phyloP scores from a whole-genome alignment of 164 flowering plant species.

The Kalanchoe fedtschenkoi region DNA sequence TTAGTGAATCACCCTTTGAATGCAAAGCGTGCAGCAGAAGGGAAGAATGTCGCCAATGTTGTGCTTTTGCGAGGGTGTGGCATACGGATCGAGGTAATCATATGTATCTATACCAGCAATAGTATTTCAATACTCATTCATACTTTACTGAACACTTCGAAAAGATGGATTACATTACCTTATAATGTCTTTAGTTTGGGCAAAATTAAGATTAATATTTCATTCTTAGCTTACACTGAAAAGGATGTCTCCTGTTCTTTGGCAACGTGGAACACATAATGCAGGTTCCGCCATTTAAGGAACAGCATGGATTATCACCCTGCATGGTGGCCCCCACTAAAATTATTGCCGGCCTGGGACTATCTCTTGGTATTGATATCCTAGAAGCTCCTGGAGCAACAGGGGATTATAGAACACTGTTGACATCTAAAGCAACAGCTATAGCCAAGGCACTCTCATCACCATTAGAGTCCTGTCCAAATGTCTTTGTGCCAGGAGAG shows the following conservation, averaged over 20 bases:
- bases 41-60: constrained; percentile 80
- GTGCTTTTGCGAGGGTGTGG: constrained; percentile 97
- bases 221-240: neutral
- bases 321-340: constrained; percentile 99
- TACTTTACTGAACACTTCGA: no score
- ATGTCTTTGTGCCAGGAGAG: constrained; percentile 82
- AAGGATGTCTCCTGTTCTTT: neutral
- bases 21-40: constrained; percentile 61
- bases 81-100: constrained; percentile 77
- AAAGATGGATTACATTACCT: neutral
- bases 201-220: neutral
- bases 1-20: constrained; percentile 76
- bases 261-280: constrained; percentile 3
- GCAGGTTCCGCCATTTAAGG: constrained; percentile 79
- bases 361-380: constrained; percentile 89
- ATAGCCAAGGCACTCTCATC: constrained; percentile 78
- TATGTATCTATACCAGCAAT: neutral
- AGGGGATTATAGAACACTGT: constrained; percentile 85
- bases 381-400: constrained; percentile 98
- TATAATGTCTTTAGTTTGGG: neutral
- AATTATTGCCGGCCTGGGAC: constrained; percentile 90
- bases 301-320: constrained; percentile 70
- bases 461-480: constrained; percentile 52
- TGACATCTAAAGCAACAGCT: constrained; percentile 84
- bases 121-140: neutral